A percentile compares a stretch with the other conserved stretches of the same genome.
phyloP scores from a whole-genome alignment of 176 grass and related monocot species.

The Paspalum vaginatum region DNA sequence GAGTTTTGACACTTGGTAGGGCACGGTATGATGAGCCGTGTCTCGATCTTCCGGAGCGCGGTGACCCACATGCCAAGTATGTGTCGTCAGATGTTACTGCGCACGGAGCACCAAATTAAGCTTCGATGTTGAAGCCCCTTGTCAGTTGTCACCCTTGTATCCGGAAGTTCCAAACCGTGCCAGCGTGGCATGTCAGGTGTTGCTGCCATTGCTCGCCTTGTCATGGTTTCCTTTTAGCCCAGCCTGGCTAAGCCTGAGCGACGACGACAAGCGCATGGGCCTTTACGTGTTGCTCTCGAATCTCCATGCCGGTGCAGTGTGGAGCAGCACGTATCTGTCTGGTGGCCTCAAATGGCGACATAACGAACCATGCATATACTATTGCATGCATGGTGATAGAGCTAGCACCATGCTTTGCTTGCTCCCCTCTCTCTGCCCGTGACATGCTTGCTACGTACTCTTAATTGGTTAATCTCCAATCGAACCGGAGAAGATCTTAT shows the following conservation, averaged over 20 bases:
- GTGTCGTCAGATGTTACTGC: background rate
- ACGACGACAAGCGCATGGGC: background rate
- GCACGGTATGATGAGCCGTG: no score
- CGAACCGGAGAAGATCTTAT: no score
- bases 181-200: slow-evolving; percentile 25
- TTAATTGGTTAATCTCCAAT: background rate
- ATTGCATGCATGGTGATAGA: no score
- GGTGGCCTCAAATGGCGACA: no score
- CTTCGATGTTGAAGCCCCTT: background rate
- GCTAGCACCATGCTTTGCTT: no score
- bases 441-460: background rate
- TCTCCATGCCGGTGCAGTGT: no score
- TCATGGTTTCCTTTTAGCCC: background rate
- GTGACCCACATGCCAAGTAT: no score
- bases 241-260: background rate
- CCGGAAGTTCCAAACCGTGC: slow-evolving; percentile 26
- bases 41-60: no score
- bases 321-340: background rate
- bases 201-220: background rate
- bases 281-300: no score
- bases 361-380: no score
- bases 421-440: no score
- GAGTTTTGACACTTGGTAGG: no score
- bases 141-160: slow-evolving; percentile 33
- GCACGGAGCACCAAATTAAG: background rate